phyloP scores from a whole-genome alignment of 148 eudicot species.

The Cornus suecica region DNA sequence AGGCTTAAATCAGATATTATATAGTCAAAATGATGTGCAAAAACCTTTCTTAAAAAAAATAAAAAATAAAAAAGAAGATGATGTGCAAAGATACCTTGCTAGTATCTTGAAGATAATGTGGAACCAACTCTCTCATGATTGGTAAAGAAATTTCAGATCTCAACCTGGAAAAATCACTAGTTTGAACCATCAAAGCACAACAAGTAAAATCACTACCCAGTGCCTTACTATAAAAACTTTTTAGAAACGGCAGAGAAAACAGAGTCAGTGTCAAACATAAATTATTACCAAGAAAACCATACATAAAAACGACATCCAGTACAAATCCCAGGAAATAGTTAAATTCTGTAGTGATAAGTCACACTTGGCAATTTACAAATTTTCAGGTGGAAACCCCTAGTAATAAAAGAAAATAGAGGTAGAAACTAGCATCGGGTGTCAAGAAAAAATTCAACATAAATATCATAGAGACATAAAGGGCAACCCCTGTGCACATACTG shows the following conservation, averaged over 20 bases:
- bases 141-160: slow-evolving; percentile 88
- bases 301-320: too few relatives aligned
- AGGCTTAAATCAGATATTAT: neutral
- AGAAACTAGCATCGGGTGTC: neutral
- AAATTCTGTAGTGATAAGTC: neutral
- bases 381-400: neutral
- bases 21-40: neutral
- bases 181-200: too few relatives aligned
- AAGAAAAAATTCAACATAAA: neutral
- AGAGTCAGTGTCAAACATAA: neutral
- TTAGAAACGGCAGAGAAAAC: neutral
- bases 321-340: neutral
- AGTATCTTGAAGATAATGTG: slow-evolving; percentile 96
- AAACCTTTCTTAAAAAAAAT: slow-evolving; percentile 42
- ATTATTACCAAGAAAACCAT: neutral
- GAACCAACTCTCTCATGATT: slow-evolving; percentile 86
- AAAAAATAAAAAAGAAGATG: neutral
- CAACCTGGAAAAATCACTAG: slow-evolving; percentile 45
- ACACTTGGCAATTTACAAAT: neutral
- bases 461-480: too few relatives aligned
- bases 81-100: slow-evolving; percentile 57
- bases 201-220: neutral
- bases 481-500: too few relatives aligned
- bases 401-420: neutral
- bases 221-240: neutral